Conservation (phyloP, 176 grass and related monocot species). For the Oryza punctata region DNA sequence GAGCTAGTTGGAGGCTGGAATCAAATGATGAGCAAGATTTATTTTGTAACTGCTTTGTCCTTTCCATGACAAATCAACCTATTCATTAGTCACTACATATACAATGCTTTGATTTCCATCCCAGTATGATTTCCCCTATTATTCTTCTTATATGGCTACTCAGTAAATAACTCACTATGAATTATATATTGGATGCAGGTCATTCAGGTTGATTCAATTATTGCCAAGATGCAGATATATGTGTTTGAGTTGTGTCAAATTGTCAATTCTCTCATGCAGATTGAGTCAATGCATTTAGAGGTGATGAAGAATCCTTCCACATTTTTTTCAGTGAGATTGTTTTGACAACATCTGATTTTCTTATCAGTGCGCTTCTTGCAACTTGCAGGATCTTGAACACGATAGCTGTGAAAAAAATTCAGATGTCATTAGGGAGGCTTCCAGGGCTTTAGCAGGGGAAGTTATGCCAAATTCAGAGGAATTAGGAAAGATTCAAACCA, state of each 20-base stretch:
- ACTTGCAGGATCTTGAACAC: slow-evolving; percentile 36
- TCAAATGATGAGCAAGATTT: slow-evolving; percentile 55
- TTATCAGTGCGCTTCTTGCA: not conserved
- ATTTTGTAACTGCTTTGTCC: slow-evolving; percentile 46
- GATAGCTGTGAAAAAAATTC: slow-evolving; percentile 39
- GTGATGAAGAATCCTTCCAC: slow-evolving; percentile 28
- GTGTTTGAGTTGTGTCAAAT: slow-evolving; percentile 34
- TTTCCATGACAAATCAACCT: not conserved
- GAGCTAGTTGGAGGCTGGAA: slow-evolving; percentile 48
- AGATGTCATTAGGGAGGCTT: slow-evolving; percentile 34
- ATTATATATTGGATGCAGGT: slow-evolving; percentile 36
- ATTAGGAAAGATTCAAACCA: slow-evolving; percentile 43
- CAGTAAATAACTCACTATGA: not conserved
- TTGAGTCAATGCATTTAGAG: slow-evolving; percentile 37
- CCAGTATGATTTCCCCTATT: not conserved
- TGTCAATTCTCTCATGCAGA: slow-evolving; percentile 31
- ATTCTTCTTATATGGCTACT: not conserved
- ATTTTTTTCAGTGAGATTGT: not conserved
- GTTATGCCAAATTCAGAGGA: slow-evolving; percentile 36
- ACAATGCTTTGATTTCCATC: not conserved
- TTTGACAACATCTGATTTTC: not conserved
- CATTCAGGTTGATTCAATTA: slow-evolving; percentile 35
- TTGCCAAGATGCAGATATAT: slow-evolving; percentile 39
- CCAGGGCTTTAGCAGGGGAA: slow-evolving; percentile 28
- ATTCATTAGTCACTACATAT: not conserved